A percentile compares a stretch with the other conserved stretches of the same genome.
Evolutionary conservation across 2,329 filamentous ascomycete genomes (phyloP).

Genomic region (Sporothrix pallida): DNA sequence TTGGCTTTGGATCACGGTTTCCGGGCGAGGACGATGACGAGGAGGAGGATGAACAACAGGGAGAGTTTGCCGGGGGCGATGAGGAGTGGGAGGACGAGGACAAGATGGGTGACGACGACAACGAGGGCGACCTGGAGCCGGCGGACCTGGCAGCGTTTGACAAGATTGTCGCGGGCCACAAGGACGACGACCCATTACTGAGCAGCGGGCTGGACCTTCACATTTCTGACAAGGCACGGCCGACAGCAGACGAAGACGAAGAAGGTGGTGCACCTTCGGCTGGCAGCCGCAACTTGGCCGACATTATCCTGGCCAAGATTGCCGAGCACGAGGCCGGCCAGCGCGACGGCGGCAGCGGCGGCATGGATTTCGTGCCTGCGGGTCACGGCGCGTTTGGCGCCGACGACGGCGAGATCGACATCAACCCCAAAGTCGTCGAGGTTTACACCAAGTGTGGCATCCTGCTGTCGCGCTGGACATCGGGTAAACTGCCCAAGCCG

Average conservation of each 20-base stretch:
- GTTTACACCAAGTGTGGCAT: slow-evolving; percentile 89
- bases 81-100: slow-evolving; percentile 82
- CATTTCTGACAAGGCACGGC: slow-evolving; percentile 28
- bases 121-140: slow-evolving; percentile 84
- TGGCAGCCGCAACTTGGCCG: slow-evolving; percentile 76
- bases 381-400: slow-evolving; percentile 62
- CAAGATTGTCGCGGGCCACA: slow-evolving; percentile 77
- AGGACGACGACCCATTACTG: slow-evolving; percentile 75
- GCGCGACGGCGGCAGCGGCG: slow-evolving; percentile 18
- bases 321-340: slow-evolving; percentile 77
- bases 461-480: slow-evolving; percentile 86
- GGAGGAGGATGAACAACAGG: slow-evolving; percentile 53
- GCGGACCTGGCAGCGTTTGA: slow-evolving; percentile 89
- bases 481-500: slow-evolving; percentile 93
- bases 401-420: slow-evolving; percentile 78
- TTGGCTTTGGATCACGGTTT: slow-evolving; percentile 81
- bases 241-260: slow-evolving; percentile 45
- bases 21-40: slow-evolving; percentile 67
- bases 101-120: slow-evolving; percentile 78
- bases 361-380: slow-evolving; percentile 36
- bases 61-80: slow-evolving; percentile 56
- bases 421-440: slow-evolving; percentile 90
- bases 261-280: slow-evolving; percentile 40
- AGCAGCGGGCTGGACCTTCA: slow-evolving; percentile 55
- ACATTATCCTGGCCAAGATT: slow-evolving; percentile 93